Conservation (phyloP, 768 basidiomycete species). For the Mycena vitilis region DNA sequence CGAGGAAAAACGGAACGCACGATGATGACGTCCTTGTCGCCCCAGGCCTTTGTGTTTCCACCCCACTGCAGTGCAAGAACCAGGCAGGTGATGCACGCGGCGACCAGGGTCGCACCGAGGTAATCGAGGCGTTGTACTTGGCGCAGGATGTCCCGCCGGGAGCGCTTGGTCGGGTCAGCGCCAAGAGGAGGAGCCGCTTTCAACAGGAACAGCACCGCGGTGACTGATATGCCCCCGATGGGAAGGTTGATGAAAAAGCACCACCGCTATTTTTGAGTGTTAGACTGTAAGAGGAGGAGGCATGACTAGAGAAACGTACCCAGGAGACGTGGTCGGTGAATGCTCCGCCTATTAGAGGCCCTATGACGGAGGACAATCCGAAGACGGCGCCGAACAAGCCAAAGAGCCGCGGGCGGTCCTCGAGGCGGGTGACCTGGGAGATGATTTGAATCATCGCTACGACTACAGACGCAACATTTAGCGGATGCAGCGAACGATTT, state of each 20-base stretch:
- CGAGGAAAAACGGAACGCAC: background rate
- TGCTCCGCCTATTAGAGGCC: conserved; percentile 45
- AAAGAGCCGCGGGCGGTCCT: conserved; percentile 40
- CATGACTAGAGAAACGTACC: background rate
- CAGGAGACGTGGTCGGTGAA: conserved; percentile 40
- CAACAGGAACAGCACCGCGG: conserved; percentile 23
- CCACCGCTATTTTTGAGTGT: background rate
- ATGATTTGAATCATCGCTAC: conserved; percentile 24
- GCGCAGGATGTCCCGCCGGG: background rate
- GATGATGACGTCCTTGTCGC: conserved; percentile 32
- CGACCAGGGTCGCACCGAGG: conserved; percentile 50
- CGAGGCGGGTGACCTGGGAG: conserved; percentile 41
- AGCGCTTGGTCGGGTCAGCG: conserved; percentile 16
- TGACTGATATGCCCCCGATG: conserved; percentile 30
- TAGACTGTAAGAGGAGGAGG: no score
- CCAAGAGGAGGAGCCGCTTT: conserved; percentile 24
- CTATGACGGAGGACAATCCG: conserved; percentile 43
- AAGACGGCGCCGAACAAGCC: conserved; percentile 41
- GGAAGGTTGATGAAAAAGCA: conserved; percentile 34
- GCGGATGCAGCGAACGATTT: no score
- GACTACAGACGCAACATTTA: background rate
- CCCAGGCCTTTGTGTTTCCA: conserved; percentile 57
- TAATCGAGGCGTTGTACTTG: conserved; percentile 46
- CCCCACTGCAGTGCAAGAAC: conserved; percentile 58
- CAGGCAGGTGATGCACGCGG: conserved; percentile 48